phyloP scores from a whole-genome alignment of 306 rosid genomes.

The Quercus suber region DNA sequence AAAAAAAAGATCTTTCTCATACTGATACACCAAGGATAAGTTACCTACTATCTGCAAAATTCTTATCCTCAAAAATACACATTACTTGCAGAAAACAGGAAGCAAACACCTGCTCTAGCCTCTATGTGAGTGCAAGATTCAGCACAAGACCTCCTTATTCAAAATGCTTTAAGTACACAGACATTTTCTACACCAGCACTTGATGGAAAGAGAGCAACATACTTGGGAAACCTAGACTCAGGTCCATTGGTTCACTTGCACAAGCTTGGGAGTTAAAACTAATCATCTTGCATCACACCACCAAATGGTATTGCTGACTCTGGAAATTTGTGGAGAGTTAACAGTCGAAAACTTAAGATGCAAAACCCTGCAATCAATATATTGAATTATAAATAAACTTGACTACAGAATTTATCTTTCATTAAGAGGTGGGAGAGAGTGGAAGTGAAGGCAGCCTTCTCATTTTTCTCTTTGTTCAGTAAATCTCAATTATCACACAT shows the following conservation, averaged over 20 bases:
- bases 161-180: neutral
- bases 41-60: neutral
- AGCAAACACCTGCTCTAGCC: neutral
- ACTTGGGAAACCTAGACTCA: neutral
- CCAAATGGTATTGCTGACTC: neutral
- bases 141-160: neutral
- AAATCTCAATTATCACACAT: neutral
- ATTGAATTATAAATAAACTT: neutral
- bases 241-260: neutral
- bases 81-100: neutral
- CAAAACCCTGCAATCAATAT: neutral
- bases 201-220: neutral
- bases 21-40: neutral
- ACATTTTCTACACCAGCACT: neutral
- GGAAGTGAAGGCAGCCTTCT: neutral
- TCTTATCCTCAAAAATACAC: neutral
- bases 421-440: neutral
- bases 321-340: neutral
- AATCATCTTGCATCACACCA: conserved; percentile 2
- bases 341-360: neutral
- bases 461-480: neutral
- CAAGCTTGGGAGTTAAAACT: neutral
- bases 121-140: neutral
- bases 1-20: no score
- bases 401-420: neutral